Base-by-base conservation (phyloP, 192 early-diverging fungal genomes). In the Coemansia sp. region DNA sequence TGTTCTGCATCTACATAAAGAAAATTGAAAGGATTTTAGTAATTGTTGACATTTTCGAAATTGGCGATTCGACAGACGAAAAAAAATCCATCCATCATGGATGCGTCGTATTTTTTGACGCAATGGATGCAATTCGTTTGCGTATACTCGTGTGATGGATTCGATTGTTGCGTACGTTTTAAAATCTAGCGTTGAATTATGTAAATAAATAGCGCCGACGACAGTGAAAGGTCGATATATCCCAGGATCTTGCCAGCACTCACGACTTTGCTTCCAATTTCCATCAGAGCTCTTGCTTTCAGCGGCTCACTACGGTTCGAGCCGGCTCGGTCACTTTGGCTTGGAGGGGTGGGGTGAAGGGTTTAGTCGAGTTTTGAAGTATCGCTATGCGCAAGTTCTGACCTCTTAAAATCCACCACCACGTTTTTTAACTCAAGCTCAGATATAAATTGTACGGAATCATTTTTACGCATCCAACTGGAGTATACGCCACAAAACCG, bases 1-100 rank as follows among this genome's bases (percentile, higher is more conserved):
- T 94, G 90, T 96, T 97, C 88, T 95, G 93, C 88, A 90, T 94
- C 90, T 76, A 76, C 53, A 67, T 11, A 35, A 49, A 49, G 11
- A 24, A 35, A 35, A 8, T 37, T 20, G 24, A 32, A 15, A 20
- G 22, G 13, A 56, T 9, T 32, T 60, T 60, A 20, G 50, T 12
- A 27, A 37, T 27, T 11, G 27, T 24, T 12, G 13, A 18, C 44
- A 18, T 49, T 27, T 9, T 64, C 1, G 38, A 41, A 52, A 32
- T 32, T 34, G 12, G 8, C 44, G 16, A 47, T 8, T 47, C n/a
- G 44, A n/a, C 24, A 29, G 4, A 29, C 32, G 3, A 30, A 15
- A 1, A 13, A 3, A n/a, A 34, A 3, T 34, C 34, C 34, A 6
- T 34, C 34, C 34, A 34, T 34, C 13, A 55, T 55, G 52, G 52